These are phyloP conservation scores for Pseudomassariella vexata DNA, from an alignment of 2,329 filamentous ascomycete genomes.

Conservation along the genomic window DNA sequence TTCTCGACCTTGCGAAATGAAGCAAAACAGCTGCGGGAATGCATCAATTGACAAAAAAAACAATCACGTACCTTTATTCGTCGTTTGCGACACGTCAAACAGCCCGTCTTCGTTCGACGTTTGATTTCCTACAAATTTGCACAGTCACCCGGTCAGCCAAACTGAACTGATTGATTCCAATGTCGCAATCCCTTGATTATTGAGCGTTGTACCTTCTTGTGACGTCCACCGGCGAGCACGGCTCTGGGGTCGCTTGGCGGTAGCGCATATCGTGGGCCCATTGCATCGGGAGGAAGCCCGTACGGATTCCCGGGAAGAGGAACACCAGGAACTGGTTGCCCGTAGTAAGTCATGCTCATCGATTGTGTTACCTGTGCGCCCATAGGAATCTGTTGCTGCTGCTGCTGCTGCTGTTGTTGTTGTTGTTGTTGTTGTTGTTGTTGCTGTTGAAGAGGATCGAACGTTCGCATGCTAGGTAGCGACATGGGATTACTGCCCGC, in stretches of 20 bases:
- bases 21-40: conserved; percentile 4
- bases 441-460: conserved; percentile 29
- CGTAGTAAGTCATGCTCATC: conserved; percentile 38
- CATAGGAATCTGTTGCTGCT: conserved; percentile 29
- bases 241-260: conserved; percentile 42
- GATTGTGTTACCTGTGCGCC: conserved; percentile 28
- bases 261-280: conserved; percentile 39
- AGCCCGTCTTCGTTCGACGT: conserved; percentile 58
- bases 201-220: conserved; percentile 51
- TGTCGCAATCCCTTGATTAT: not conserved
- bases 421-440: conserved; percentile 16
- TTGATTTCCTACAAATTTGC: conserved; percentile 49
- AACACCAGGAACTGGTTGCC: conserved; percentile 30
- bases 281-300: conserved; percentile 35
- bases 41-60: conserved; percentile 14
- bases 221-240: conserved; percentile 40
- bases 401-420: conserved; percentile 12
- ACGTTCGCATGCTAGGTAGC: conserved; percentile 37
- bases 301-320: conserved; percentile 30
- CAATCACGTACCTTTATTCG: conserved; percentile 52
- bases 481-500: conserved; percentile 27
- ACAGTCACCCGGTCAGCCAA: conserved; percentile 19
- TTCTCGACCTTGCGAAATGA: conserved; percentile 1
- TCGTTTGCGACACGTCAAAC: conserved; percentile 55
- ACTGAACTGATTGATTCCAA: conserved; percentile 9